A percentile compares a stretch with the other conserved stretches of the same genome.
Evolutionary conservation across 116 monocot genomes (phyloP).

Genomic region (Phalaenopsis hybrid): DNA sequence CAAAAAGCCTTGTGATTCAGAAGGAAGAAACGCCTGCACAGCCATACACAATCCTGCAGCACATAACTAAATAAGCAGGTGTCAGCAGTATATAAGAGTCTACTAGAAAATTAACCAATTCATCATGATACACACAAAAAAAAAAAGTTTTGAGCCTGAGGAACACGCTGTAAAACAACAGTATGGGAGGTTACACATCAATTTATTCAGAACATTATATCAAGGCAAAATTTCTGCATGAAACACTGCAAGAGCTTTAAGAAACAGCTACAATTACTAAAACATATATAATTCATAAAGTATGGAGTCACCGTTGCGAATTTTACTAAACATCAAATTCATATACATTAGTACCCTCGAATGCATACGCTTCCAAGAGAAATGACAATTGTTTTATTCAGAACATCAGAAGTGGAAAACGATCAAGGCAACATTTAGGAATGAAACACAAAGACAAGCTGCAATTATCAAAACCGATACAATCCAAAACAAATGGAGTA

Average conservation of each 20-base stretch:
- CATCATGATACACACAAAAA: neutral
- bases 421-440: neutral
- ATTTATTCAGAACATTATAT: neutral
- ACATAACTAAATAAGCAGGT: conserved; percentile 11
- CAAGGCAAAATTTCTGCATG: neutral
- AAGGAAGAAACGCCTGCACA: conserved; percentile 64
- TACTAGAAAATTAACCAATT: neutral
- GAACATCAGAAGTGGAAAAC: too few species aligned
- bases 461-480: neutral
- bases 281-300: neutral
- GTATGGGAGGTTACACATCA: neutral
- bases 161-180: neutral
- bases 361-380: too few species aligned
- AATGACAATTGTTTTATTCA: too few species aligned
- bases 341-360: neutral
- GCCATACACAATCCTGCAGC: conserved; percentile 89
- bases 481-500: neutral
- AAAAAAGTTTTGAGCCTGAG: neutral
- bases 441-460: neutral
- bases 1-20: conserved; percentile 48
- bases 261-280: neutral
- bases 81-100: neutral
- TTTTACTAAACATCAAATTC: neutral
- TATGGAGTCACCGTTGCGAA: neutral
- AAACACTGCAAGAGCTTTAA: neutral